A percentile compares a stretch with the other conserved stretches of the same genome.
phyloP scores from a whole-genome alignment of 1,284 basidiomycete species.

The Ustilago trichophora region DNA sequence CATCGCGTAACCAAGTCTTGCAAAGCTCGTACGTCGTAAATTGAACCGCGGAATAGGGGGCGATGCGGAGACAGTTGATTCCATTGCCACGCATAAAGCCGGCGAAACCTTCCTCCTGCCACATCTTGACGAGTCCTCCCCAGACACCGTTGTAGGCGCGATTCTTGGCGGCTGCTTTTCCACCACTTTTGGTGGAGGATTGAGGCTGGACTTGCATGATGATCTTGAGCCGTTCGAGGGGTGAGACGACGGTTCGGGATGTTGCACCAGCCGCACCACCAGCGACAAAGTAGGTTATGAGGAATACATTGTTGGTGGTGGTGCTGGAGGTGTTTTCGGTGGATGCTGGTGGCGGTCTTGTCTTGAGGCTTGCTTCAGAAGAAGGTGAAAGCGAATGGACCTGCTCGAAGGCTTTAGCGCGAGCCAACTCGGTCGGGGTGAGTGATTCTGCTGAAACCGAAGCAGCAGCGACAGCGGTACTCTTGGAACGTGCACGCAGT shows the following conservation, averaged over 20 bases:
- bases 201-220: slow-evolving; percentile 74
- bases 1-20: slow-evolving; percentile 72
- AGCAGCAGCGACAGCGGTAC: background rate
- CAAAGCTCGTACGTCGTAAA: slow-evolving; percentile 87
- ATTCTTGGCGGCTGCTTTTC: slow-evolving; percentile 13
- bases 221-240: slow-evolving; percentile 90
- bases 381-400: slow-evolving; percentile 1
- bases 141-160: slow-evolving; percentile 61
- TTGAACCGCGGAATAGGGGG: slow-evolving; percentile 82
- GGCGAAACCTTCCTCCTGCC: slow-evolving; percentile 87
- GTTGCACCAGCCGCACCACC: slow-evolving; percentile 74
- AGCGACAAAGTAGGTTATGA: slow-evolving; percentile 71
- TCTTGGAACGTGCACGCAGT: slow-evolving; percentile 4
- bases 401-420: slow-evolving; percentile 26
- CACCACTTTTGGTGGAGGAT: background rate
- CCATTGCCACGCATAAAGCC: slow-evolving; percentile 88
- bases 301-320: slow-evolving; percentile 36
- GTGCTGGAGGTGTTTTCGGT: no score
- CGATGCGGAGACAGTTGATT: slow-evolving; percentile 89
- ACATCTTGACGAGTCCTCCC: slow-evolving; percentile 72
- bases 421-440: slow-evolving; percentile 20
- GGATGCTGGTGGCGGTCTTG: no score
- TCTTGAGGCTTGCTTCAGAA: background rate
- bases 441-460: slow-evolving; percentile 1
- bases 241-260: slow-evolving; percentile 88